These are phyloP conservation scores for Sarcocystis neurona DNA, from an alignment of 169 alveolate genomes.

Conservation along the genomic window DNA sequence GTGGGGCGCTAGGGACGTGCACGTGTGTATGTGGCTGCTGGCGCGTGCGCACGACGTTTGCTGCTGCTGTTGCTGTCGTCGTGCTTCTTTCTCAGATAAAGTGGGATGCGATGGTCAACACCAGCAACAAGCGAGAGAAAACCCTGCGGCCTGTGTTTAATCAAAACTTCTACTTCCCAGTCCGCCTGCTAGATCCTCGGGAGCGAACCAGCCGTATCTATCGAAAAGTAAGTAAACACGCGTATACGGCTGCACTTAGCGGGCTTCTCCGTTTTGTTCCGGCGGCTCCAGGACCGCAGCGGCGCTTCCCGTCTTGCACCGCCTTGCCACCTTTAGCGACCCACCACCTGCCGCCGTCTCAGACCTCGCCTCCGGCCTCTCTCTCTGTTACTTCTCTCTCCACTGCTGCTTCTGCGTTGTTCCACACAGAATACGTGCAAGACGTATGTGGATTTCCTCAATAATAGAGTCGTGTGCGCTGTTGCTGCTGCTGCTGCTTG, in stretches of 20 bases:
- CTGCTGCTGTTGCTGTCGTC: too few species aligned
- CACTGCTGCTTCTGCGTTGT: too few species aligned
- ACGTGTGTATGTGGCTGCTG: background rate
- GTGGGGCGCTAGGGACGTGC: too few species aligned
- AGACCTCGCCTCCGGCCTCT: background rate
- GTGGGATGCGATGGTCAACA: constrained; percentile 61
- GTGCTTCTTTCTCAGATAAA: constrained; percentile 33
- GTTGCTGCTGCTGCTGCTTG: too few species aligned
- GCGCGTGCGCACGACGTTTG: background rate
- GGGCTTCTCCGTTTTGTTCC: background rate
- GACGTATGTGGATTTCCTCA: too few species aligned
- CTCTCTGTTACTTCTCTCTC: too few species aligned
- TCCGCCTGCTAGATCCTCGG: constrained; percentile 68
- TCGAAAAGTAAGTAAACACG: too few species aligned
- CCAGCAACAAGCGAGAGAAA: constrained; percentile 66
- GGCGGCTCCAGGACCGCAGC: background rate
- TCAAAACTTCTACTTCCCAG: constrained; percentile 76
- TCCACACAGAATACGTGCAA: too few species aligned
- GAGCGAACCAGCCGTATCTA: constrained; percentile 65
- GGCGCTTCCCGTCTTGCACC: background rate
- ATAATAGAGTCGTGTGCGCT: too few species aligned
- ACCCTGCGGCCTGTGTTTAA: constrained; percentile 75
- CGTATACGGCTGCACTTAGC: too few species aligned
- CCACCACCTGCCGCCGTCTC: background rate
- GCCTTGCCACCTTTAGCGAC: background rate